Evolutionary conservation across 1,284 basidiomycete species (phyloP), one percentile per base, ranked within the genome.

Genomic region (Ceratorhiza oryzae-sativae): DNA sequence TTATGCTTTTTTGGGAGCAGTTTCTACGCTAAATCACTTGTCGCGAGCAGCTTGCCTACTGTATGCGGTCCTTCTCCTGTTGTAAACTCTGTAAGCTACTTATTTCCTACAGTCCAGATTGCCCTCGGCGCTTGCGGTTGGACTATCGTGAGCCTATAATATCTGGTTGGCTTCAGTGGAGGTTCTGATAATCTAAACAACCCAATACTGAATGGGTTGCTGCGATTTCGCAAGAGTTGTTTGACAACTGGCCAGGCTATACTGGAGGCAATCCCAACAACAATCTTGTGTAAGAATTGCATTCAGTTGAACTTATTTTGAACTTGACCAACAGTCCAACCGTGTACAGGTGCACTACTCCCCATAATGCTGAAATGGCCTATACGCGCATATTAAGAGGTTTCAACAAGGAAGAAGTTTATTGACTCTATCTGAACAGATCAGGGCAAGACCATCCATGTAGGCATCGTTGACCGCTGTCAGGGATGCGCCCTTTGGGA

Each of bases 241-340:
- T 25, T 20, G 63, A 67, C 34, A 67, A 67, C 48, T 67, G 51
- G 20, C 63, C 63, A 15, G 63, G 63, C 20, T 67, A 67, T n/a
- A 32, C 63, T 41, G 63, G 63, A 18, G 36, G 49, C n/a, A 67
- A 67, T 48, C 63, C 63, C 8, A 67, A 67, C 63, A 67, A 67
- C 48, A 67, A 67, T 25, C 63, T 49, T 2, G 63, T 55, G 63
- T 67, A 67, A 67, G 63, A 15, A 23, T 23, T 3, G 25, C 25
- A 4, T 9, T 23, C 15, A 9, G 9, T 41, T 41, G 9, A 3
- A 42, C 36, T 20, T 15, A 9, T 36, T 10, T 3, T 8, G 27
- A 18, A 13, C 13, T 23, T 55, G 10, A 55, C 5, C 6, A 13
- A 39, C 18, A 20, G 27, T 13, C 20, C 36, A 18, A 18, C 5